Conservation (phyloP, 1,284 basidiomycete species). For the Rhodotorula sp. region DNA sequence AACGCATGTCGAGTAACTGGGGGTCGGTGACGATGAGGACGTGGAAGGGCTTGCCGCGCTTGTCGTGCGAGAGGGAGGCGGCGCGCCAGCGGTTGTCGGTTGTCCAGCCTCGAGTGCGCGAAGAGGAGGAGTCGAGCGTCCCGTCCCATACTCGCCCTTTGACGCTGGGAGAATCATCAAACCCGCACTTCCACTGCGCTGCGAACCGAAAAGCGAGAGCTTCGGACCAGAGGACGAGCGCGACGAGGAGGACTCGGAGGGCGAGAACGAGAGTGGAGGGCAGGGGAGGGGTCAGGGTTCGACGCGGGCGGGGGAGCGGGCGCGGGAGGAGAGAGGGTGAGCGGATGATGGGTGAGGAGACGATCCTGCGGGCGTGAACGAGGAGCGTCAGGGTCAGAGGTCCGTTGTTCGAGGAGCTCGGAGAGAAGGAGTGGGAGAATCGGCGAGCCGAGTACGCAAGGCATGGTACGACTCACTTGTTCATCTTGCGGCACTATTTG, state of each 20-base stretch:
- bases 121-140: too few species aligned
- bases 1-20: constrained; percentile 63
- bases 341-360: constrained; percentile 4
- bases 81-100: constrained; percentile 2
- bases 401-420: too few species aligned
- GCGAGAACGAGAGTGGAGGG: background rate
- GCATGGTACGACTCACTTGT: too few species aligned
- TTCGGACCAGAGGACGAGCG: constrained; percentile 33
- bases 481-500: too few species aligned
- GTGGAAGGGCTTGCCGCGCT: constrained; percentile 55
- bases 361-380: background rate
- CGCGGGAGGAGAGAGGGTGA: constrained; percentile 2
- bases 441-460: too few species aligned
- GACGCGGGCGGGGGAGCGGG: background rate
- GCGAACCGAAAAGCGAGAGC: constrained; percentile 14
- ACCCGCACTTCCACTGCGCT: constrained; percentile 11
- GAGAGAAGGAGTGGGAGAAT: too few species aligned
- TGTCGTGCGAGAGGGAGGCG: background rate
- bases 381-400: background rate
- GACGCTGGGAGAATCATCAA: constrained; percentile 19
- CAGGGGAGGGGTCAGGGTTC: constrained; percentile 7
- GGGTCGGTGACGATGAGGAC: constrained; percentile 60
- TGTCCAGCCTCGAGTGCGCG: background rate
- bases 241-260: constrained; percentile 18
- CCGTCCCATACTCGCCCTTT: constrained; percentile 14